Evolutionary conservation across 306 rosid genomes (phyloP).

Genomic region (Calophaca sinica): DNA sequence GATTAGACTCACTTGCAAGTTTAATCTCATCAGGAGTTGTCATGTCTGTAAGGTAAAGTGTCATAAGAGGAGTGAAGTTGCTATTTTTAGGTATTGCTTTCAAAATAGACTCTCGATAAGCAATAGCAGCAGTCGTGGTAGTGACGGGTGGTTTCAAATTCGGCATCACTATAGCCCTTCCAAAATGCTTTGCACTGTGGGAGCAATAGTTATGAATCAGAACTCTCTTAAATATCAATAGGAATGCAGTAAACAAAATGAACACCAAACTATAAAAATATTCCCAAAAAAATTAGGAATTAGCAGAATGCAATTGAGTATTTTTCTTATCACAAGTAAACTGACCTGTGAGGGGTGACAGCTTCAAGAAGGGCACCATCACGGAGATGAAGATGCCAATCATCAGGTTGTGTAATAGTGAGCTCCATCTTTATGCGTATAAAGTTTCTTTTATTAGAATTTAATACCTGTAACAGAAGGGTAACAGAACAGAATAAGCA

Average conservation of each 20-base stretch:
- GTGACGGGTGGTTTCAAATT: slow-evolving; percentile 89
- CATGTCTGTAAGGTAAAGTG: slow-evolving; percentile 86
- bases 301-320: background rate
- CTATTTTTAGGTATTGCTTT: slow-evolving; percentile 70
- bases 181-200: slow-evolving; percentile 74
- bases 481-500: slow-evolving; percentile 33
- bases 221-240: background rate
- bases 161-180: slow-evolving; percentile 94
- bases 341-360: slow-evolving; percentile 77
- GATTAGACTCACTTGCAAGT: slow-evolving; percentile 74
- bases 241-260: slow-evolving; percentile 4
- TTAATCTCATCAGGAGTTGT: slow-evolving; percentile 78
- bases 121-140: slow-evolving; percentile 69
- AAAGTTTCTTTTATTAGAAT: slow-evolving; percentile 44
- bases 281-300: background rate
- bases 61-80: slow-evolving; percentile 87
- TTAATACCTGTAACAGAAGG: slow-evolving; percentile 43
- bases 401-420: slow-evolving; percentile 81
- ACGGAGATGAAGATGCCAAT: slow-evolving; percentile 96
- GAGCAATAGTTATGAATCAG: slow-evolving; percentile 41
- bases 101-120: slow-evolving; percentile 77
- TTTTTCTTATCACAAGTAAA: slow-evolving; percentile 7
- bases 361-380: slow-evolving; percentile 81
- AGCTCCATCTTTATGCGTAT: slow-evolving; percentile 72
- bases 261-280: slow-evolving; percentile 11